Evolutionary conservation across 768 basidiomycete genomes (phyloP), one percentile per base, ranked within the genome.

Genomic region (Podaxis sp.): DNA sequence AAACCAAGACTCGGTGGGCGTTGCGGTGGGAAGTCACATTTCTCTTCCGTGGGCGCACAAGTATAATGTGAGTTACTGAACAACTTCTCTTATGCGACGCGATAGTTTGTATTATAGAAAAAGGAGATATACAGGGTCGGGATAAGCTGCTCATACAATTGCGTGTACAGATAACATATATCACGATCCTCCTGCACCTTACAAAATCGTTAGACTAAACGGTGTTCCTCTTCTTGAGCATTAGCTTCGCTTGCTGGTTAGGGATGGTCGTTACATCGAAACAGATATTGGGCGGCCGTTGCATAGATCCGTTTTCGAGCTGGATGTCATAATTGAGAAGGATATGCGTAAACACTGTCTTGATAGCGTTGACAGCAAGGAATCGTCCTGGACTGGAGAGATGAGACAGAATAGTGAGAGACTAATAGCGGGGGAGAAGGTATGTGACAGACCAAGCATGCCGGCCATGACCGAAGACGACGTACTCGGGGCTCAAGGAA

Each of bases 331-430:
- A 59, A 38, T 72, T 75, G 60, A 77, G 56, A n/a, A 77, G 56
- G 33, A 79, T 67, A 66, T 76, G 69, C 1, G 79, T 78, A 24
- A 77, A 67, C 67, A 81, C 74, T 3, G 72, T 71, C 66, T 82
- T 81, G 50, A 83, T 63, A 60, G 77, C 78, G 56, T 74, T 78
- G 20, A 75, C 75, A 15, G 79, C 80, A 66, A 82, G 80, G 66
- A 81, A 79, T 22, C 81, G 74, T 26, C 80, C 78, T 12, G 81
- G 78, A 58, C 76, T 71, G 28, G 24, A 17, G 54, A 51, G 41
- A 60, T 56, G 15, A 40, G 37, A 20, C 11, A 24, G n/a, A 20
- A 13, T 3, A 40, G n/a, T 51, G 33, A n/a, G 36, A 3, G 20
- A 7, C n/a, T 11, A 17, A 8, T 51, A 22, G 49, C 2, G 30